Conservation (phyloP, 192 early-diverging fungal genomes). For the Mortierella claussenii region DNA sequence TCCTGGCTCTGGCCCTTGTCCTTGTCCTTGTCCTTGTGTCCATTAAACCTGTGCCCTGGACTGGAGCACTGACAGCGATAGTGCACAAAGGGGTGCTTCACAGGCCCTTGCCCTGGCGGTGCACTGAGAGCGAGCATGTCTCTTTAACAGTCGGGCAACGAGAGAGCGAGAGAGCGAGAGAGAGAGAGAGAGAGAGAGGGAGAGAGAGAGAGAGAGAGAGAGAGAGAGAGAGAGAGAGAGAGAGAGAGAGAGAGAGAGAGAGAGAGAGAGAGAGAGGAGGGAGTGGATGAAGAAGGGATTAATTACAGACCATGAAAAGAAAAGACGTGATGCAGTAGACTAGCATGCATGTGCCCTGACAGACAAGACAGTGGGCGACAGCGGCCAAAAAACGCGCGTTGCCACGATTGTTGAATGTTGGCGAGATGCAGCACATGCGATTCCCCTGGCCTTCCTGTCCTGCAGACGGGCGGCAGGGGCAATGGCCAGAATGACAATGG, state of each 20-base stretch:
- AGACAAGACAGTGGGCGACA: no score
- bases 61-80: conserved; percentile 49
- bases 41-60: conserved; percentile 21
- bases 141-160: not conserved
- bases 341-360: no score
- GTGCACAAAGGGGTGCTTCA: conserved; percentile 39
- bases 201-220: not conserved
- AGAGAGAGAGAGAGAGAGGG: not conserved
- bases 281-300: no score
- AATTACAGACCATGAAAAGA: no score
- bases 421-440: no score
- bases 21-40: conserved; percentile 8
- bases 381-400: no score
- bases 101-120: conserved; percentile 31
- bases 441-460: no score
- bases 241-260: not conserved
- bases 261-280: not conserved
- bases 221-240: not conserved
- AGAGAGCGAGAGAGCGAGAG: not conserved
- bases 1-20: no score
- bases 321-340: no score
- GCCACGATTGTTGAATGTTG: no score
- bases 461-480: no score
- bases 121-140: conserved; percentile 46
- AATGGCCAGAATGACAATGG: no score